A percentile compares a stretch with the other conserved stretches of the same genome.
Evolutionary conservation across 2,329 filamentous ascomycete species (phyloP).

Genomic region (Chalara sp.): DNA sequence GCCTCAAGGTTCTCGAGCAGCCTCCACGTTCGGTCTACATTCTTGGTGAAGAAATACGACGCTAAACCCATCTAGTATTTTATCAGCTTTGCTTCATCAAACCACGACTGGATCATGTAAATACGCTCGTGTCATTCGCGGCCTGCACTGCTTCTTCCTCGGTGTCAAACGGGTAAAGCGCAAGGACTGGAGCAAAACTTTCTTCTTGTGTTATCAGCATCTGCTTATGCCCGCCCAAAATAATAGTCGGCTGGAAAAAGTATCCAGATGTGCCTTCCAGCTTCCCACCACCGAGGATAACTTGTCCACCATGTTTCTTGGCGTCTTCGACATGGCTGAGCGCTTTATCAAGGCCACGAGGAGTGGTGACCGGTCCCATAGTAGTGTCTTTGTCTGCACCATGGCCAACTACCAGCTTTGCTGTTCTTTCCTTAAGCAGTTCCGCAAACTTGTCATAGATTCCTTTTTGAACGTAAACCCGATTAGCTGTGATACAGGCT

Average conservation of each 20-base stretch:
- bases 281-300: constrained; percentile 55
- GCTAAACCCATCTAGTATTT: constrained; percentile 49
- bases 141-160: constrained; percentile 55
- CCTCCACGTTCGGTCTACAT: constrained; percentile 58
- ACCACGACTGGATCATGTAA: not conserved
- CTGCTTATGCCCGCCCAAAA: constrained; percentile 49
- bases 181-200: constrained; percentile 58
- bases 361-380: constrained; percentile 53
- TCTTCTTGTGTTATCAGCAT: constrained; percentile 56
- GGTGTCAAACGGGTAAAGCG: constrained; percentile 57
- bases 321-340: constrained; percentile 58
- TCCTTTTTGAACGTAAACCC: constrained; percentile 56
- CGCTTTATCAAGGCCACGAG: constrained; percentile 48
- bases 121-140: constrained; percentile 48
- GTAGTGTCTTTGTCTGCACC: constrained; percentile 49
- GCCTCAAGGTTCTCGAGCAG: constrained; percentile 62
- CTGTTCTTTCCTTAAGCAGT: constrained; percentile 44
- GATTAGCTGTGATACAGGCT: constrained; percentile 58
- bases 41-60: constrained; percentile 63
- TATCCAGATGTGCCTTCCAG: constrained; percentile 39
- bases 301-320: constrained; percentile 50
- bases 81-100: too few species aligned
- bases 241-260: constrained; percentile 64
- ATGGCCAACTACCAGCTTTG: constrained; percentile 53
- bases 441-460: constrained; percentile 56